phyloP scores from a whole-genome alignment of 2,329 filamentous ascomycete species.

The Sclerotinia subarctica region DNA sequence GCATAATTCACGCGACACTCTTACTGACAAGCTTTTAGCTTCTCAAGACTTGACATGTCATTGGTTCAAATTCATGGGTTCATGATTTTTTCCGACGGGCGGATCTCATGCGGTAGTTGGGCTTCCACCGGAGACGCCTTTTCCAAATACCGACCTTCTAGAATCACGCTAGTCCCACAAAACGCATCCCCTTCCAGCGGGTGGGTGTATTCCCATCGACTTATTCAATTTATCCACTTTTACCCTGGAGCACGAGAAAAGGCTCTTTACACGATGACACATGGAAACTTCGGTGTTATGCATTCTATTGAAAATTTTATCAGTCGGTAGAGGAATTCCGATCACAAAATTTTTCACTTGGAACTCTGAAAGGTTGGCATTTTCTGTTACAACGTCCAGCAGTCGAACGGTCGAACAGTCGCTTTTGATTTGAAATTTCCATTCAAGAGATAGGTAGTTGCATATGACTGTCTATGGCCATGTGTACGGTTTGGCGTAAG shows the following conservation, averaged over 20 bases:
- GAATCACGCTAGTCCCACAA: constrained; percentile 12
- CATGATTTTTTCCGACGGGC: neutral
- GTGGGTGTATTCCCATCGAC: neutral
- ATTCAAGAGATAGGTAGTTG: neutral
- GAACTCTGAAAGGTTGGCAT: neutral
- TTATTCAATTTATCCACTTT: constrained; percentile 12
- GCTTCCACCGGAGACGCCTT: constrained; percentile 3
- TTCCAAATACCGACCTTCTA: constrained; percentile 15
- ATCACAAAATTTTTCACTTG: neutral
- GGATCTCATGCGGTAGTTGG: constrained; percentile 7
- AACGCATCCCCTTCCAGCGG: neutral
- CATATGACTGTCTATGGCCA: neutral
- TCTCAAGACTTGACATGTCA: neutral
- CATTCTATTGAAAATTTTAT: neutral
- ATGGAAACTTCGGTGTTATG: constrained; percentile 5
- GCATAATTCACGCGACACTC: neutral
- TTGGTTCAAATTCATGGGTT: neutral
- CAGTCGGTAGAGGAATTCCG: constrained; percentile 18
- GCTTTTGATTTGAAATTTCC: neutral
- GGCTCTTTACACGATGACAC: constrained; percentile 17
- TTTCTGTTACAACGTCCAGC: neutral
- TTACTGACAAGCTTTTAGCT: neutral
- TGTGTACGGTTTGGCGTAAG: neutral
- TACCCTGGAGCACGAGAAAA: constrained; percentile 9
- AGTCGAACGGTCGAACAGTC: neutral